These are phyloP conservation scores for Ciborinia camelliae DNA, from an alignment of 2,329 filamentous ascomycete species.

Conservation along the genomic window DNA sequence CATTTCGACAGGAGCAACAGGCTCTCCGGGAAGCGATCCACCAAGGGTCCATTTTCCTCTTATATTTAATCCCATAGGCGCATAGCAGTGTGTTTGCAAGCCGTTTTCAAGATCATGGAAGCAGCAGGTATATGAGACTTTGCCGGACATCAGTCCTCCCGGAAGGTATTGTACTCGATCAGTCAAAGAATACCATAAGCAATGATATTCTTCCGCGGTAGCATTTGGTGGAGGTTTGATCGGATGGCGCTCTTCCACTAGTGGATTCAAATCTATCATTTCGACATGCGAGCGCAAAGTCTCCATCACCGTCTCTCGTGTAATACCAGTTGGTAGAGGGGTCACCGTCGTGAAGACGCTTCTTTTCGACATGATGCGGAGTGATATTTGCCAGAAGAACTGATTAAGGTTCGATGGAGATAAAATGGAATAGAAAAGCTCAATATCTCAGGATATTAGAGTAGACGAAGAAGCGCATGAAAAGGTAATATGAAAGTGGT, in stretches of 20 bases:
- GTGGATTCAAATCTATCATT: constrained; percentile 69
- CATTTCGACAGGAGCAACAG: constrained; percentile 60
- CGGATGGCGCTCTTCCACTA: constrained; percentile 64
- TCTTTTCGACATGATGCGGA: constrained; percentile 33
- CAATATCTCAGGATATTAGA: neutral
- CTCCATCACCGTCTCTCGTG: constrained; percentile 66
- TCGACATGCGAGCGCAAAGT: constrained; percentile 74
- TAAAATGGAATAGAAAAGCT: neutral
- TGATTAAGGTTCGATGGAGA: neutral
- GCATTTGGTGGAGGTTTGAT: constrained; percentile 66
- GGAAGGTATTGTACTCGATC: constrained; percentile 76
- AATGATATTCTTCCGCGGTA: constrained; percentile 65
- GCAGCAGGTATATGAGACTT: constrained; percentile 74
- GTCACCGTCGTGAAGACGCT: constrained; percentile 75
- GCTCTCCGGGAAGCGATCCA: constrained; percentile 69
- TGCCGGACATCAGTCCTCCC: constrained; percentile 57
- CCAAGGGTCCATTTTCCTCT: constrained; percentile 73
- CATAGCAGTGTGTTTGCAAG: constrained; percentile 79
- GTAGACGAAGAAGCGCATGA: neutral
- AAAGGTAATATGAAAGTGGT: neutral
- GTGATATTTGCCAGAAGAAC: neutral
- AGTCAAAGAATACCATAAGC: constrained; percentile 74
- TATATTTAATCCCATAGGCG: constrained; percentile 77
- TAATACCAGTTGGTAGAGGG: constrained; percentile 66
- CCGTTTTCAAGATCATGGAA: constrained; percentile 73